Evolutionary conservation across 139 green algal species (phyloP).

Genomic region (Choricystis sp.): DNA sequence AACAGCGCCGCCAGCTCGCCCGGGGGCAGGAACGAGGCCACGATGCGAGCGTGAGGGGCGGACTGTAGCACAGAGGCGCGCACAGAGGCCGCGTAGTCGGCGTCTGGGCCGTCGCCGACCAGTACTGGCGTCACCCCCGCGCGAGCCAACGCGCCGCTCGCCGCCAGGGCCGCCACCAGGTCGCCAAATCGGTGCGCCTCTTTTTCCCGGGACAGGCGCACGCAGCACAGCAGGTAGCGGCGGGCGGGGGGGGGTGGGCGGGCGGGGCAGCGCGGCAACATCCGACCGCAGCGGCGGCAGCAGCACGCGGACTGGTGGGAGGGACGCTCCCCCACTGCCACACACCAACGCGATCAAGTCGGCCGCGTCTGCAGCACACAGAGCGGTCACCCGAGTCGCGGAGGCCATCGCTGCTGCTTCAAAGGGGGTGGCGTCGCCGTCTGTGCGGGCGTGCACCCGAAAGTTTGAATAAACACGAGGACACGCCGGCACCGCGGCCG

Average conservation of each 20-base stretch:
- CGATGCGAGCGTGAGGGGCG: slow-evolving; percentile 14
- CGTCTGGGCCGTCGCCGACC: slow-evolving; percentile 6
- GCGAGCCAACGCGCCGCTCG: background rate
- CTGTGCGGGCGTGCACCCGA: slow-evolving; percentile 25
- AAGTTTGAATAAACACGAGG: slow-evolving; percentile 40
- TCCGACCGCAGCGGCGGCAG: slow-evolving; percentile 49
- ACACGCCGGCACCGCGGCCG: slow-evolving; percentile 4
- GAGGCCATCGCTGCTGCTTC: slow-evolving; percentile 17
- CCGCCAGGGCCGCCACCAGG: slow-evolving; percentile 27
- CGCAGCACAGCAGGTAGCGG: slow-evolving; percentile 53
- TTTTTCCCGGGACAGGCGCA: slow-evolving; percentile 63
- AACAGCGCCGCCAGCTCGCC: slow-evolving; percentile 41
- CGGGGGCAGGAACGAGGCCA: slow-evolving; percentile 43
- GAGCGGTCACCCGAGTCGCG: slow-evolving; percentile 22
- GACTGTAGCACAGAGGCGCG: background rate
- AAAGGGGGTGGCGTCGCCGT: slow-evolving; percentile 2
- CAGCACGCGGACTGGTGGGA: slow-evolving; percentile 29
- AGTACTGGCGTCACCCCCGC: slow-evolving; percentile 4
- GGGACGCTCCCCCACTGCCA: background rate
- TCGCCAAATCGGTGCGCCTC: slow-evolving; percentile 56
- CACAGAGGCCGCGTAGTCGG: background rate
- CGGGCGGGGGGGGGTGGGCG: background rate
- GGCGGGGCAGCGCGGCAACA: slow-evolving; percentile 19
- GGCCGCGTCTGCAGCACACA: slow-evolving; percentile 31
- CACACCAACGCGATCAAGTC: slow-evolving; percentile 20